A percentile compares a stretch with the other conserved stretches of the same genome.
These are phyloP conservation scores for Xerocomellus intermedius DNA, from an alignment of 768 basidiomycete species.

Conservation along the genomic window DNA sequence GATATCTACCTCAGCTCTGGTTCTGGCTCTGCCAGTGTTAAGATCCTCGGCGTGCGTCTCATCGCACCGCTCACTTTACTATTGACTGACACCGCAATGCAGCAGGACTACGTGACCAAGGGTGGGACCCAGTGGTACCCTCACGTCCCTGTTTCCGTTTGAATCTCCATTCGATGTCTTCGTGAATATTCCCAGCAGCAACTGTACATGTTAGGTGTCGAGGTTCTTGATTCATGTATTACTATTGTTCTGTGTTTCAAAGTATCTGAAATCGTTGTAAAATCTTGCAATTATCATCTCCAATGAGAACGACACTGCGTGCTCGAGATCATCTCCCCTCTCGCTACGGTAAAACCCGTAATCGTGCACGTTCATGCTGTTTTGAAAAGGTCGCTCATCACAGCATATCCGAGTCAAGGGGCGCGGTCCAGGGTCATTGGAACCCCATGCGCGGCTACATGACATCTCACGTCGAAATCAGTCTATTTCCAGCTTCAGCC, in stretches of 20 bases:
- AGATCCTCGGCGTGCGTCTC: neutral
- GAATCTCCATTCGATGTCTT: neutral
- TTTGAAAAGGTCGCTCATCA: no score
- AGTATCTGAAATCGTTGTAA: neutral
- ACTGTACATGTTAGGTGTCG: neutral
- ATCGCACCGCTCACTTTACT: neutral
- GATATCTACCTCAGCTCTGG: slow-evolving; percentile 1
- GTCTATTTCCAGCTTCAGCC: no score
- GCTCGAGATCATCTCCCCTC: no score
- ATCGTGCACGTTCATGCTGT: no score
- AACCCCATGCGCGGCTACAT: no score
- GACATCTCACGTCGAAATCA: no score
- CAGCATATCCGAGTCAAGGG: no score
- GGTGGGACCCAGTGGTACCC: neutral
- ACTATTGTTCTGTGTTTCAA: neutral
- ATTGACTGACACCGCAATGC: neutral
- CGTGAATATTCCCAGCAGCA: neutral
- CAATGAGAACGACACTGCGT: neutral
- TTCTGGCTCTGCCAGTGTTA: slow-evolving; percentile 1
- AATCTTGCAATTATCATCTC: neutral
- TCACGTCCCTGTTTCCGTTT: neutral
- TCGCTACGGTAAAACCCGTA: no score
- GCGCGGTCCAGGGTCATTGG: no score
- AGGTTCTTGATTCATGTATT: neutral
- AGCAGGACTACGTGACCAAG: neutral